Conservation (phyloP, 495 filamentous ascomycete species). For the Aspergillus cristatus region DNA sequence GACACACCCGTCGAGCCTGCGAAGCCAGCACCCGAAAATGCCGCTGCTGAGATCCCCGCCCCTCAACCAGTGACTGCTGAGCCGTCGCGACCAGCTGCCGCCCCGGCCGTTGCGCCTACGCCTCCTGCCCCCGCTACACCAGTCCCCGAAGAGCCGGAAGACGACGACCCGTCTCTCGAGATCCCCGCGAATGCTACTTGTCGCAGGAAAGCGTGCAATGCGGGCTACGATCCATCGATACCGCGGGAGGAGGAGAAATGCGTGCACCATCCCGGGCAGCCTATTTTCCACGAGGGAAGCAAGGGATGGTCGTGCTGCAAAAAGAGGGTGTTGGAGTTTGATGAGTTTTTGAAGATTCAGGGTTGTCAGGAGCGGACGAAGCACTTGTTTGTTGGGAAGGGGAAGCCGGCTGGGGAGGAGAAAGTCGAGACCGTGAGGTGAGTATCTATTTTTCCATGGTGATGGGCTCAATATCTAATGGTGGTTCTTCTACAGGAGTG, state of each 20-base stretch:
- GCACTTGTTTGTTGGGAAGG: conserved; percentile 82
- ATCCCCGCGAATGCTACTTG: conserved; percentile 68
- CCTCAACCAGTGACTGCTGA: conserved; percentile 13
- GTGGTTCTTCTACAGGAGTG: conserved; percentile 44
- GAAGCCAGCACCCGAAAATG: conserved; percentile 21
- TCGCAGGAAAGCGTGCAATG: conserved; percentile 65
- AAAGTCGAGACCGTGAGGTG: conserved; percentile 63
- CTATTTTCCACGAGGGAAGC: conserved; percentile 93
- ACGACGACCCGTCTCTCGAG: conserved; percentile 65
- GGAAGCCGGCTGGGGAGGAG: conserved; percentile 48
- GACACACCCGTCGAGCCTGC: conserved; percentile 54
- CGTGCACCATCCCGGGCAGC: conserved; percentile 73
- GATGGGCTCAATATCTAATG: not conserved
- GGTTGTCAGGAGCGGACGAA: conserved; percentile 74
- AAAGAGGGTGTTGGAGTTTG: conserved; percentile 87
- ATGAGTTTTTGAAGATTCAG: conserved; percentile 92
- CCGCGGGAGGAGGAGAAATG: conserved; percentile 68
- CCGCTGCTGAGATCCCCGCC: conserved; percentile 19
- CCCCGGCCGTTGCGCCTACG: conserved; percentile 43
- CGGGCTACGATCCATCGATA: conserved; percentile 48
- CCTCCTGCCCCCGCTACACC: conserved; percentile 48
- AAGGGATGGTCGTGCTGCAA: conserved; percentile 98
- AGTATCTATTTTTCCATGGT: conserved; percentile 14
- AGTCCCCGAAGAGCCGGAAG: conserved; percentile 64
- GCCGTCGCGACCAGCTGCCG: conserved; percentile 27